These are phyloP conservation scores for Candida pseudoviswanathii DNA, from an alignment of 1,139 yeast genomes.

Conservation along the genomic window DNA sequence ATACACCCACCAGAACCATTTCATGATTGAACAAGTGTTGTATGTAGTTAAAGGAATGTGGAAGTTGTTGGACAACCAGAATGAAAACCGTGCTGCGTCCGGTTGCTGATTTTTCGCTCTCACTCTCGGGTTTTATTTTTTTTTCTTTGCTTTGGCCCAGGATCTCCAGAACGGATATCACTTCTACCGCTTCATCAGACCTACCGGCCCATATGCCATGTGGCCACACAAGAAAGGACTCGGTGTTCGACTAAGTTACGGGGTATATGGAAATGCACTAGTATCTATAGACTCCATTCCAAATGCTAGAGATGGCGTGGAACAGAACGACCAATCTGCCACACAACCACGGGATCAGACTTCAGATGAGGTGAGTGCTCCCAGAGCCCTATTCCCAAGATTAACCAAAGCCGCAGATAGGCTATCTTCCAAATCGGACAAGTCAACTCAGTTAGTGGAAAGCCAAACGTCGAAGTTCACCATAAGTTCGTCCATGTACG, in stretches of 20 bases:
- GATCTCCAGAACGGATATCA: not conserved
- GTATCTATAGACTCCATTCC: conserved; percentile 12
- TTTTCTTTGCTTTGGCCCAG: not conserved
- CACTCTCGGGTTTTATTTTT: not conserved
- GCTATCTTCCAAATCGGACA: not conserved
- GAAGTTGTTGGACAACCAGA: not conserved
- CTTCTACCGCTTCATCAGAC: not conserved
- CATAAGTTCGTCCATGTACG: conserved; percentile 17
- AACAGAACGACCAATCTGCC: not conserved
- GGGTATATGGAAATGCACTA: conserved; percentile 34
- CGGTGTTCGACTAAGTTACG: conserved; percentile 44
- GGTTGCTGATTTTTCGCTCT: no score
- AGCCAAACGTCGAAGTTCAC: conserved; percentile 17
- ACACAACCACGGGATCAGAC: not conserved
- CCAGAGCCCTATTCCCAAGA: not conserved
- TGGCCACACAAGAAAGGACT: conserved; percentile 46
- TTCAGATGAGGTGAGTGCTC: not conserved
- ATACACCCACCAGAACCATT: conserved; percentile 4
- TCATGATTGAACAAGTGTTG: conserved; percentile 2
- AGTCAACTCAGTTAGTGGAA: conserved; percentile 6
- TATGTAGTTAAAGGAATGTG: not conserved
- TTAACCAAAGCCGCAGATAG: not conserved
- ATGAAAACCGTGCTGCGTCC: no score
- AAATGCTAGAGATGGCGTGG: not conserved
- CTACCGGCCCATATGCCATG: conserved; percentile 22